Evolutionary conservation across 2,329 filamentous ascomycete species (phyloP), one percentile per base, ranked within the genome.

Genomic region (Cordyceps javanica): DNA sequence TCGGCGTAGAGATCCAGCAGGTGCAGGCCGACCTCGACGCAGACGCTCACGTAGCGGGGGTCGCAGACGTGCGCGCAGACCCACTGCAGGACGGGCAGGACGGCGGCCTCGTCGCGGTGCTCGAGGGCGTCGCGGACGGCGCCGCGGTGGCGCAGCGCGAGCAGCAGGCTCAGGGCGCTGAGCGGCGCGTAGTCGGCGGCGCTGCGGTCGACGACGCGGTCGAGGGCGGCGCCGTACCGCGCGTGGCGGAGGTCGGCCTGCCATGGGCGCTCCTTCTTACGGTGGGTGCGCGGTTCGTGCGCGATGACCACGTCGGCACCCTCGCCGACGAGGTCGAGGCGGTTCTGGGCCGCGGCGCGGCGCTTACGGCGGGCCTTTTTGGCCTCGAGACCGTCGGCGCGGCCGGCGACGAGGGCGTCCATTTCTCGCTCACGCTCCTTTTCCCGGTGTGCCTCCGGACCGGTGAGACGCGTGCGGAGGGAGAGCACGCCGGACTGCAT

Each of bases 401-500:
- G 88, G 50, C 91, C 91, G 39, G 88, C 84, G 59, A 95, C 74
- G 57, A 96, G 77, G 2, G 91, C 88, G 62, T 89, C 78, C 90
- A 96, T 95, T 72, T 90, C 90, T 75, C 88, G 90, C 68, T 89
- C 87, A 52, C 88, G 84, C 71, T 93, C 89, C 26, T 83, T 80
- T 65, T 90, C 88, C 62, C 84, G 85, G 25, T 84, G 79, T 57
- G 93, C 93, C 66, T 95, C 89, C 55, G 89, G 80, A 5, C 91
- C 91, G 0, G 89, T 91, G 13, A 96, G 81, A n/a, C 91, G 86
- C 1, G 93, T 97, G 68, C 89, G 88, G 66, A 97, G 82, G 28
- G 90, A 95, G 11, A 99, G 80, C n/a, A 96, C 82, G 46, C 94
- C 94, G 2, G 90, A 95, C 67, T 94, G 88, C 86, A 97, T 93